Base-by-base conservation (phyloP, 2,329 filamentous ascomycete genomes). In the Sordariomycetes sp. region DNA sequence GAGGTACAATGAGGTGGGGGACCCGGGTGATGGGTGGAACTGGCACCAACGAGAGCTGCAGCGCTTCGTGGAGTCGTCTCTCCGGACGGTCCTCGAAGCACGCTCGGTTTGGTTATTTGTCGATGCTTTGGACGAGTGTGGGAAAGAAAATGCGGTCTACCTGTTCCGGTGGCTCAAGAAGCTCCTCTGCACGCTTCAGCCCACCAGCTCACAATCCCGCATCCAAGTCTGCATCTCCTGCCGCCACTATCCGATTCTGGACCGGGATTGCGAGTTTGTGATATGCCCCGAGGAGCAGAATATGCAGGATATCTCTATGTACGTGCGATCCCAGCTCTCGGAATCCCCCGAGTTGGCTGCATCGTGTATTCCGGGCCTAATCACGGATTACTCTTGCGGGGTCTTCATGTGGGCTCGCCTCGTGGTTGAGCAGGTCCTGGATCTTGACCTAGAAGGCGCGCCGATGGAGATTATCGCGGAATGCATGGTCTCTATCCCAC, bases 361-460 rank as follows among this genome's bases (percentile, higher is more conserved):
- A 7, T 35, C 51, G 3, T 28, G n/a, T 24, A 53, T 53, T 3
- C 51, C 51, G 16, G 16, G 4, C 5, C 14, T 11, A 12, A 69
- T 74, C 22, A 63, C 59, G 2, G 3, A 58, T 2, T 64, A 63
- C 16, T 66, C 71, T 1, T 24, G 54, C 0, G 71, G 72, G 1
- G 60, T 73, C 6, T 74, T 74, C 55, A 60, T 72, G 24, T 74
- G 72, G 72, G 70, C 69, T 0, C 56, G 35, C 18, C 63, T 74
- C 14, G 68, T 71, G 0, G 61, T 67, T 3, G 46, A 63, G 0
- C 53, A 48, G 12, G 62, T 64, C 12, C 25, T 66, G 1, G 3
- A 59, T 0, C 61, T 68, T 12, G 48, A 64, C 0, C 25, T 24
- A 0, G 28, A 62, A 3, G 64, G 65, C 1, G 32, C 28, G 2